Percentiles rank a stretch among this genome's conserved stretches.
Evolutionary conservation across 2,329 filamentous ascomycete species (phyloP).

Genomic region (Apiospora hydei): DNA sequence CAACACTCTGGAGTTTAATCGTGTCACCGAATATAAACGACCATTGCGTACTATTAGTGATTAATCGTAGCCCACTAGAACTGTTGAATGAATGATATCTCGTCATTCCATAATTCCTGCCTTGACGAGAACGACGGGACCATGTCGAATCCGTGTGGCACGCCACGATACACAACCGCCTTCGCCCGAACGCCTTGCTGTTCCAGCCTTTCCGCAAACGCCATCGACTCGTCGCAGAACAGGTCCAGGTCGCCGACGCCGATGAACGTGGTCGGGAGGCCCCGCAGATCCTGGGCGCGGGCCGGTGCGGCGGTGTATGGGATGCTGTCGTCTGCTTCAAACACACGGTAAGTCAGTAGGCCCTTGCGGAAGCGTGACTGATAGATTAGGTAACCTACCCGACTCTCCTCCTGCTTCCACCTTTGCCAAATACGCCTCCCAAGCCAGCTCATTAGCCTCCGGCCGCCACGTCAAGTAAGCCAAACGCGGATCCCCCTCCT

Average conservation of each 20-base stretch:
- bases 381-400: conserved; percentile 17
- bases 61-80: background rate
- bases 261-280: conserved; percentile 30
- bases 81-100: background rate
- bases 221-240: conserved; percentile 30
- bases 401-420: background rate
- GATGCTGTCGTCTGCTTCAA: background rate
- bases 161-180: background rate
- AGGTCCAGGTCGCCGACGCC: conserved; percentile 30
- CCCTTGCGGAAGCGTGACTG: too few relatives aligned
- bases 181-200: conserved; percentile 23
- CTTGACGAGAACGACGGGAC: background rate
- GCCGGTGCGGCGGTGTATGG: conserved; percentile 29
- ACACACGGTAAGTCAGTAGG: too few relatives aligned
- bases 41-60: too few relatives aligned
- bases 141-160: background rate
- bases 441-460: background rate
- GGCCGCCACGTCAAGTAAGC: background rate
- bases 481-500: background rate
- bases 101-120: background rate
- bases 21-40: too few relatives aligned
- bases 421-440: background rate
- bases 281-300: conserved; percentile 26
- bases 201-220: conserved; percentile 28
- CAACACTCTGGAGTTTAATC: too few relatives aligned